These are phyloP conservation scores for Zygosaccharomyces pseudobailii DNA, from an alignment of 1,139 yeast genomes.

Conservation along the genomic window DNA sequence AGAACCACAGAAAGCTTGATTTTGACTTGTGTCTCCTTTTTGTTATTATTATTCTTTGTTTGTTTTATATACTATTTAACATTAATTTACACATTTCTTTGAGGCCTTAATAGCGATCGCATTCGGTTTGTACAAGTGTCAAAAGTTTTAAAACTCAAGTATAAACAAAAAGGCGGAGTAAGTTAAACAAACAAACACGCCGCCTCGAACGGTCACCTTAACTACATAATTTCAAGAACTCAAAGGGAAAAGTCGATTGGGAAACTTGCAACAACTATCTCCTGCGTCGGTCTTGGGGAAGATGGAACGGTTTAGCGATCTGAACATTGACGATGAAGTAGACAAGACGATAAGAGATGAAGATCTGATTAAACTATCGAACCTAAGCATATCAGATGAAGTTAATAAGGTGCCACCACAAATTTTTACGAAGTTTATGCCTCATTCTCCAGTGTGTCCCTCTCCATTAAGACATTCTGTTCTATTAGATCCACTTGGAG, in stretches of 20 bases:
- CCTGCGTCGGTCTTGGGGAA: not conserved
- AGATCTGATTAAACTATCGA: constrained; percentile 20
- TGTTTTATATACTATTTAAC: not conserved
- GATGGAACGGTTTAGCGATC: constrained; percentile 15
- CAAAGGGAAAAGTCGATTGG: not conserved
- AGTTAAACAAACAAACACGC: not conserved
- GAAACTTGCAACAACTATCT: not conserved
- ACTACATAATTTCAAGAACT: not conserved
- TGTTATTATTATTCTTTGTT: not conserved
- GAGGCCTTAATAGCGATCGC: not conserved
- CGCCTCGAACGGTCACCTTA: not conserved
- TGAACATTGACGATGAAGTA: constrained; percentile 14
- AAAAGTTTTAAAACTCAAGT: not conserved
- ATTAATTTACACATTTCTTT: not conserved
- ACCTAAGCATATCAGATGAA: constrained; percentile 17
- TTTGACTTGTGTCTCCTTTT: not conserved
- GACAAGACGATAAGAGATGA: constrained; percentile 15
- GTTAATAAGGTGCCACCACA: constrained; percentile 10
- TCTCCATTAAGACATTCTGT: constrained; percentile 23
- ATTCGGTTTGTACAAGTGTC: not conserved
- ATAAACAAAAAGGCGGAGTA: not conserved
- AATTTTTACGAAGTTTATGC: constrained; percentile 16
- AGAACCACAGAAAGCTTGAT: constrained; percentile 13
- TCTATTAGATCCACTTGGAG: constrained; percentile 11
- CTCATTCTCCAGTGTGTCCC: constrained; percentile 22